Evolutionary conservation across 2,329 filamentous ascomycete species (phyloP).

Genomic region (Blastomyces percursus): DNA sequence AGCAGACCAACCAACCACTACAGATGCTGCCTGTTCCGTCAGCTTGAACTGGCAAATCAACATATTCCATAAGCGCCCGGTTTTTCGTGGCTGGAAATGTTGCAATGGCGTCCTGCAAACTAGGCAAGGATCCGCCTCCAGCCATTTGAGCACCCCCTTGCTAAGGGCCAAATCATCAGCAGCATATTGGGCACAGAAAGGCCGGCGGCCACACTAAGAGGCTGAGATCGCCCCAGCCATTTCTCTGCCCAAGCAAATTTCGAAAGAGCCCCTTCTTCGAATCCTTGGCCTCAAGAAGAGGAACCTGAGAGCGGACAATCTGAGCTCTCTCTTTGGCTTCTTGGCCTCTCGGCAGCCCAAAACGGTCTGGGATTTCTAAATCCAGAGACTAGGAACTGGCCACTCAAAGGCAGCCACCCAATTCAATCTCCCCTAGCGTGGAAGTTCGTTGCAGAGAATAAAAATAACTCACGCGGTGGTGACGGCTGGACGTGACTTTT

Average conservation of each 20-base stretch:
- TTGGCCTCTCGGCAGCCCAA: neutral
- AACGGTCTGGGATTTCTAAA: conserved; percentile 2
- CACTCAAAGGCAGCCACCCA: neutral
- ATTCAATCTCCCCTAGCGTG: neutral
- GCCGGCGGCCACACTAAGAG: neutral
- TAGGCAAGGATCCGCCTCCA: neutral
- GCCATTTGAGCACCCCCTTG: neutral
- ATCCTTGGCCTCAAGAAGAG: neutral
- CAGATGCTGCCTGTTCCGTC: neutral
- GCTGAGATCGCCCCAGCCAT: neutral
- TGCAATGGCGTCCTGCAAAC: neutral
- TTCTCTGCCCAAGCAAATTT: neutral
- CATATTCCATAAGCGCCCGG: neutral
- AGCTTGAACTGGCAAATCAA: neutral
- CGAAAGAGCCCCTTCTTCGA: neutral
- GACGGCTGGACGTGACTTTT: neutral
- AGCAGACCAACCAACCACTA: neutral
- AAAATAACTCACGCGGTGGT: conserved; percentile 1
- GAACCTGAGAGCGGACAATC: neutral
- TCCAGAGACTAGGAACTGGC: neutral
- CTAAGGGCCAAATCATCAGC: neutral
- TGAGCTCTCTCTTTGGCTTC: neutral
- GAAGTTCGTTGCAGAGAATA: conserved; percentile 3
- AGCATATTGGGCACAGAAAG: neutral
- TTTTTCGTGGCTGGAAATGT: neutral